Evolutionary conservation across 352 stramenopile genomes (phyloP).

Genomic region (Peronospora farinosa): DNA sequence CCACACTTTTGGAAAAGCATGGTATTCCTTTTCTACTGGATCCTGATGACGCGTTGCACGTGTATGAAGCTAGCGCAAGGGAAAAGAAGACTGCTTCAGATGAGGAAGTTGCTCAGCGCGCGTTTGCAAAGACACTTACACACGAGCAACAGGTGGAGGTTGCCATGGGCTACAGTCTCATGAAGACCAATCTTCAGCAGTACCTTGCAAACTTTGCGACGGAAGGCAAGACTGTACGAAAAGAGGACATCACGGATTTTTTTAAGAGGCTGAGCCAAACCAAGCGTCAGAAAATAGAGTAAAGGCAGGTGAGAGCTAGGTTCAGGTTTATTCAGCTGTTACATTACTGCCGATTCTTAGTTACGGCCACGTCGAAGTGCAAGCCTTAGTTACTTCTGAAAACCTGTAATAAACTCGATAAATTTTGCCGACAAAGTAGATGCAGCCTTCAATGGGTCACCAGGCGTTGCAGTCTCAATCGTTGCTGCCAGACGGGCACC

Average conservation of each 20-base stretch:
- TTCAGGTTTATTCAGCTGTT: constrained; percentile 1
- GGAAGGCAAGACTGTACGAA: constrained; percentile 53
- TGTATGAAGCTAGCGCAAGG: constrained; percentile 48
- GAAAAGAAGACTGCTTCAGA: constrained; percentile 34
- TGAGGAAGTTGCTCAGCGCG: constrained; percentile 39
- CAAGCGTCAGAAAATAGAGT: constrained; percentile 53
- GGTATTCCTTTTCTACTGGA: constrained; percentile 62
- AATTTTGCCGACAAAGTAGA: constrained; percentile 40
- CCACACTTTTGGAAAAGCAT: constrained; percentile 39
- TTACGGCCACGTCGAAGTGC: constrained; percentile 8
- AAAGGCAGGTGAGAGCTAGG: constrained; percentile 3
- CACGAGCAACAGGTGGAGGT: constrained; percentile 76
- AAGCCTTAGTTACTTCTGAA: constrained; percentile 33
- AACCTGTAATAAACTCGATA: constrained; percentile 48
- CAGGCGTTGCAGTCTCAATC: constrained; percentile 76
- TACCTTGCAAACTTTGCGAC: constrained; percentile 58
- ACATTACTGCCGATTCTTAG: constrained; percentile 15
- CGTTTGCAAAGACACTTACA: constrained; percentile 50
- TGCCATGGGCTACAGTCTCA: constrained; percentile 61
- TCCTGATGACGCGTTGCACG: constrained; percentile 51
- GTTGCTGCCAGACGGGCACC: constrained; percentile 81
- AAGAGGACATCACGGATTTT: constrained; percentile 66
- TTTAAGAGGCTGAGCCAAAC: constrained; percentile 45
- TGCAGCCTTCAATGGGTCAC: constrained; percentile 43
- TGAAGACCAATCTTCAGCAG: constrained; percentile 63